These are phyloP conservation scores for Metschnikowia proteae DNA, from an alignment of 805 yeast genomes.

Conservation along the genomic window DNA sequence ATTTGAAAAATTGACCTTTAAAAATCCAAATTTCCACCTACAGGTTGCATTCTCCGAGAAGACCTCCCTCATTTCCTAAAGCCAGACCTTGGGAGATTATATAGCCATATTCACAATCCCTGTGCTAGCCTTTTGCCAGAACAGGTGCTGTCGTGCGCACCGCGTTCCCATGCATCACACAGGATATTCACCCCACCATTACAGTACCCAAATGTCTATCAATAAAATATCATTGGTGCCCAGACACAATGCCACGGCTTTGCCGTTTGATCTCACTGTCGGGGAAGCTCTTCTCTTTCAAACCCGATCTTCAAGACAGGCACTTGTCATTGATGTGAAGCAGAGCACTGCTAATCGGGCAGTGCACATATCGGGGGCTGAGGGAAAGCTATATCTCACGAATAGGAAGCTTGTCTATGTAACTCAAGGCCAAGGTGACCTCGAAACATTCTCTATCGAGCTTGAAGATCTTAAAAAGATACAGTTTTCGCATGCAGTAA, in stretches of 20 bases:
- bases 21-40: too few relatives aligned
- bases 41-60: too few relatives aligned
- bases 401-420: conserved; percentile 39
- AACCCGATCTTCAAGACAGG: conserved; percentile 25
- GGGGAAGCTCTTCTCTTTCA: conserved; percentile 18
- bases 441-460: conserved; percentile 39
- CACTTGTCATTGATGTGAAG: conserved; percentile 24
- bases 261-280: conserved; percentile 18
- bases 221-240: conserved; percentile 8
- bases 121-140: neutral
- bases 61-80: neutral
- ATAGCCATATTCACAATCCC: neutral
- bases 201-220: conserved; percentile 14
- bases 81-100: too few relatives aligned
- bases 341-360: conserved; percentile 8
- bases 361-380: conserved; percentile 29
- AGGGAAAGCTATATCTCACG: conserved; percentile 42
- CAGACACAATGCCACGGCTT: neutral
- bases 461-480: conserved; percentile 23
- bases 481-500: conserved; percentile 37
- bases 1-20: too few relatives aligned
- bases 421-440: conserved; percentile 39
- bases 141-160: neutral
- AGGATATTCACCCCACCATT: conserved; percentile 2
- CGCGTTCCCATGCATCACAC: neutral